These are phyloP conservation scores for Auricularia heimuer DNA, from an alignment of 768 basidiomycete species.

Conservation along the genomic window DNA sequence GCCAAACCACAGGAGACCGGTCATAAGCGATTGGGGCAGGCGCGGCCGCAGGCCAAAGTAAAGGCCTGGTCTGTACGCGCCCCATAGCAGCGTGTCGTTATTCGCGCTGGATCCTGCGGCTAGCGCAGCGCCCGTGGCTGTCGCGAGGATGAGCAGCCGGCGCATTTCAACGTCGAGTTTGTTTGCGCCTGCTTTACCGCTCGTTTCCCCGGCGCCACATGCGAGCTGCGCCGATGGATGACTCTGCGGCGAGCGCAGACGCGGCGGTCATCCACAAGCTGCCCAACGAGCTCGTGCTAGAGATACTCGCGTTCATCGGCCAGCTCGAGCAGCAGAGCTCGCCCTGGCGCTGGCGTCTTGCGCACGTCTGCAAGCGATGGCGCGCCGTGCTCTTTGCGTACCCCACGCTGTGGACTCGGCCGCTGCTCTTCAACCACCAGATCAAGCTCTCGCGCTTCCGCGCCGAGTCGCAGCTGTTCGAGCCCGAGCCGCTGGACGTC, in stretches of 20 bases:
- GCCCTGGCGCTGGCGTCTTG: background rate
- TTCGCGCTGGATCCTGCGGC: conserved; percentile 3
- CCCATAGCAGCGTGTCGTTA: conserved; percentile 50
- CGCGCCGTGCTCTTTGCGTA: background rate
- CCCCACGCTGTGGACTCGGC: background rate
- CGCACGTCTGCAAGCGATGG: background rate
- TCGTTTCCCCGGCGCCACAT: too few relatives aligned
- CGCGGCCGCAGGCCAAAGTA: conserved; percentile 88
- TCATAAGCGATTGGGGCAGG: conserved; percentile 82
- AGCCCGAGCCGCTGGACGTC: background rate
- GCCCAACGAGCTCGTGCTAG: background rate
- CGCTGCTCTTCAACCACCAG: background rate
- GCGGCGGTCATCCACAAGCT: background rate
- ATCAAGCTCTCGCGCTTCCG: background rate
- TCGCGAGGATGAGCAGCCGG: background rate
- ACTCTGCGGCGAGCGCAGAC: too few relatives aligned
- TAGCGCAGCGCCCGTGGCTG: background rate
- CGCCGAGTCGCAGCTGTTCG: background rate
- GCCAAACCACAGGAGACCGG: conserved; percentile 91
- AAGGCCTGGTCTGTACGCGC: conserved; percentile 82
- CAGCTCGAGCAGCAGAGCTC: background rate
- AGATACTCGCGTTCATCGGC: background rate
- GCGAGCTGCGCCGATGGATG: background rate
- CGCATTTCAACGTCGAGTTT: background rate
- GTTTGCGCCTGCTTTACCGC: too few relatives aligned